These are phyloP conservation scores for Aspergillus sp. DNA, from an alignment of 2,329 filamentous ascomycete genomes.

Conservation along the genomic window DNA sequence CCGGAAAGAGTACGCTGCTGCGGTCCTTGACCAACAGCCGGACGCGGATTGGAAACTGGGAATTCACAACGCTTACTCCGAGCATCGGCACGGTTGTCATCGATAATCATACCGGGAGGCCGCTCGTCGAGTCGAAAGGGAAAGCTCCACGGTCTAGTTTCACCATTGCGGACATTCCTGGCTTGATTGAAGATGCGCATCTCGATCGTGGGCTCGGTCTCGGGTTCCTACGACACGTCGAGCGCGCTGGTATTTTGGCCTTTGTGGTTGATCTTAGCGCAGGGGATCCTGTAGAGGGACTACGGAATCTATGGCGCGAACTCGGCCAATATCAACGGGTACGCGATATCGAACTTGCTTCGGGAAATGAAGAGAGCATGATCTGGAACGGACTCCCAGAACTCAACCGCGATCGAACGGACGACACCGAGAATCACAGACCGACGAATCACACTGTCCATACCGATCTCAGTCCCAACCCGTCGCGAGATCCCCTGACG, in stretches of 20 bases:
- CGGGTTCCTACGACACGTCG: slow-evolving; percentile 86
- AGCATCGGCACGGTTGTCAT: slow-evolving; percentile 94
- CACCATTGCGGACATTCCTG: slow-evolving; percentile 91
- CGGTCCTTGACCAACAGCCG: slow-evolving; percentile 80
- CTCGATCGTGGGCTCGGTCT: slow-evolving; percentile 84
- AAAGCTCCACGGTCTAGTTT: slow-evolving; percentile 63
- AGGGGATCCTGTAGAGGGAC: slow-evolving; percentile 66
- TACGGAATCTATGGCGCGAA: slow-evolving; percentile 81
- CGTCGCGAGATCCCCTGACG: slow-evolving; percentile 37
- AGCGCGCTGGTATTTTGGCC: slow-evolving; percentile 82
- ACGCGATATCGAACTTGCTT: slow-evolving; percentile 60
- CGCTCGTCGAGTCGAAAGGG: slow-evolving; percentile 43
- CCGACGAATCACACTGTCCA: neutral
- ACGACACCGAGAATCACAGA: neutral
- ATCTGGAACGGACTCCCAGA: slow-evolving; percentile 17
- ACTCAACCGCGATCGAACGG: slow-evolving; percentile 7
- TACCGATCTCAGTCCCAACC: slow-evolving; percentile 6
- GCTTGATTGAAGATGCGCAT: slow-evolving; percentile 84
- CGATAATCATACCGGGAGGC: slow-evolving; percentile 73
- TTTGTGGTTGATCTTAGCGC: slow-evolving; percentile 83
- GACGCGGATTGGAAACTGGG: slow-evolving; percentile 86
- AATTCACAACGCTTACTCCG: slow-evolving; percentile 88
- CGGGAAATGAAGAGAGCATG: slow-evolving; percentile 50
- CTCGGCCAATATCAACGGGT: slow-evolving; percentile 79
- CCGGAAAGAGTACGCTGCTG: slow-evolving; percentile 87